Percentiles rank a stretch among this genome's conserved stretches.
Evolutionary conservation across 2,329 filamentous ascomycete genomes (phyloP).

Genomic region (Aspergillus sp.): DNA sequence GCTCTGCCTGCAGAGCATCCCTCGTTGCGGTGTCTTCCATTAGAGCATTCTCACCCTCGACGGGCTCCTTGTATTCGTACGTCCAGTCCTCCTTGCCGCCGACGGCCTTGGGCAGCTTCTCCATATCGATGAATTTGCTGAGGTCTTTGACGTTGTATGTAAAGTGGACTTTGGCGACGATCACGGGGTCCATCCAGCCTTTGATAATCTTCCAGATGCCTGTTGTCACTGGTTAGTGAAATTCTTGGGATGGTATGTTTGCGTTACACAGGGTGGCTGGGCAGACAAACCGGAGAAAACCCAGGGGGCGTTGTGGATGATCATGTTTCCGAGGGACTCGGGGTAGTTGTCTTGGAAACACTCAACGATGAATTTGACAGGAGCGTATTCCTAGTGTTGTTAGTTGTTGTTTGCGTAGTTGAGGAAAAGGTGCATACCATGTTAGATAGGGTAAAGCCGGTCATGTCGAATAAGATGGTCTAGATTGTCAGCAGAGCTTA

Average conservation of each 20-base stretch:
- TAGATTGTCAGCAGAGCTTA: conserved; percentile 39
- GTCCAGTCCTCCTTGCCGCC: conserved; percentile 82
- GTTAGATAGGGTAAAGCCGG: conserved; percentile 87
- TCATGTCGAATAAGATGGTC: conserved; percentile 95
- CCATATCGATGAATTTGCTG: conserved; percentile 70
- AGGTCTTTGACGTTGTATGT: conserved; percentile 78
- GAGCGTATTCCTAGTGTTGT: conserved; percentile 74
- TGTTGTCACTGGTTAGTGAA: conserved; percentile 34
- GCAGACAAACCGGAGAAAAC: conserved; percentile 75
- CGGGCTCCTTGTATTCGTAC: conserved; percentile 79
- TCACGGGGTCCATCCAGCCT: conserved; percentile 94
- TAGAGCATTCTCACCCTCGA: conserved; percentile 71
- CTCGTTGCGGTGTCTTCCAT: conserved; percentile 69
- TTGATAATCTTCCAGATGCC: conserved; percentile 92
- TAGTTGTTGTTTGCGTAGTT: background rate
- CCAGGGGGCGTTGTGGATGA: conserved; percentile 92
- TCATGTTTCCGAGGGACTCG: conserved; percentile 83
- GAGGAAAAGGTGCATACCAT: conserved; percentile 63
- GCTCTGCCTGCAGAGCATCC: conserved; percentile 65
- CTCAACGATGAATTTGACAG: conserved; percentile 98
- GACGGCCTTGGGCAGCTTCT: conserved; percentile 75
- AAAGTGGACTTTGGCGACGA: conserved; percentile 91
- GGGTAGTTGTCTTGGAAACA: conserved; percentile 98
- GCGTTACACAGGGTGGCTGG: no score
- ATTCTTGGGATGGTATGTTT: background rate